These are phyloP conservation scores for Suillus subalutaceus DNA, from an alignment of 768 basidiomycete species.

Conservation along the genomic window DNA sequence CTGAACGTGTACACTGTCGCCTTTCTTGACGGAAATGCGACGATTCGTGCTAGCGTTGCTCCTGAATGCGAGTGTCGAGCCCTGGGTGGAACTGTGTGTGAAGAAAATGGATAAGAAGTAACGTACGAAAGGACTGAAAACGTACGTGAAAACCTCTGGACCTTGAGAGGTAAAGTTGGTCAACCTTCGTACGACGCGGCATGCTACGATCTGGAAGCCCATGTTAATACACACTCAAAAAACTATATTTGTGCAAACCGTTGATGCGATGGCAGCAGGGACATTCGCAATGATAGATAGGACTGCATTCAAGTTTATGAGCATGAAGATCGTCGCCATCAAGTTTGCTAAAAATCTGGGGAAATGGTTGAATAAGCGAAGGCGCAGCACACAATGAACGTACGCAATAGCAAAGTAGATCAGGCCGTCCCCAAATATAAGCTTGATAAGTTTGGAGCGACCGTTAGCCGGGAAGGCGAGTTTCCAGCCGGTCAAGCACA, in stretches of 20 bases:
- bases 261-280: slow-evolving; percentile 70
- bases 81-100: slow-evolving; percentile 39
- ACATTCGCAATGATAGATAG: slow-evolving; percentile 78
- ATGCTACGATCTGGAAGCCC: slow-evolving; percentile 59
- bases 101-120: slow-evolving; percentile 15
- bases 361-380: slow-evolving; percentile 12
- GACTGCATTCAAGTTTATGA: slow-evolving; percentile 68
- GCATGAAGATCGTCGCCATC: slow-evolving; percentile 63
- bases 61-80: slow-evolving; percentile 65
- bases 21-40: slow-evolving; percentile 37
- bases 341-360: slow-evolving; percentile 67
- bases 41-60: slow-evolving; percentile 34
- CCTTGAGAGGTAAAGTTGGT: slow-evolving; percentile 56
- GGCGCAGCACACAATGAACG: slow-evolving; percentile 28
- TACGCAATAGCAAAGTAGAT: slow-evolving; percentile 76
- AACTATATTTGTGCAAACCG: slow-evolving; percentile 41
- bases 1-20: slow-evolving; percentile 64
- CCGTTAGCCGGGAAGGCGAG: slow-evolving; percentile 50
- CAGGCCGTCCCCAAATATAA: slow-evolving; percentile 73
- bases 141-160: slow-evolving; percentile 57
- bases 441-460: slow-evolving; percentile 57
- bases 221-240: background rate
- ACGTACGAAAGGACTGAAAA: slow-evolving; percentile 12
- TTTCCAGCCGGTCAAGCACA: slow-evolving; percentile 64
- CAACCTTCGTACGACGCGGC: slow-evolving; percentile 64